phyloP scores from a whole-genome alignment of 192 early-diverging fungal genomes.

The Lunasporangiospora selenospora region DNA sequence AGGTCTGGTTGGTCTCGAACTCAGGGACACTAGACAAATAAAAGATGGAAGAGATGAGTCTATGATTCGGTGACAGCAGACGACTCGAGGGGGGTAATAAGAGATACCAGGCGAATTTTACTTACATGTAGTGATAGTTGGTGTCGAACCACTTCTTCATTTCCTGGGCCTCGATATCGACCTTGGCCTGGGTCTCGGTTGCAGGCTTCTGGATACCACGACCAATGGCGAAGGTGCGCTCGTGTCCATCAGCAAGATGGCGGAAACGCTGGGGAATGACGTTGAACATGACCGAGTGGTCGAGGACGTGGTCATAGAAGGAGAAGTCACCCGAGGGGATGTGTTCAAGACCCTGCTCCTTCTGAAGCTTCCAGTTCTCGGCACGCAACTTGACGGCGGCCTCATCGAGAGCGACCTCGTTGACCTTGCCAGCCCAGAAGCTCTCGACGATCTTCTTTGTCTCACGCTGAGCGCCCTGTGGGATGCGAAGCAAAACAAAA shows the following conservation, averaged over 20 bases:
- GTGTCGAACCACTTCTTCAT: constrained; percentile 99
- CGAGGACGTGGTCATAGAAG: constrained; percentile 93
- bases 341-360: constrained; percentile 68
- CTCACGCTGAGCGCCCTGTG: constrained; percentile 87
- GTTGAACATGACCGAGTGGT: constrained; percentile 66
- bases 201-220: constrained; percentile 86
- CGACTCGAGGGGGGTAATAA: neutral
- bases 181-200: constrained; percentile 65
- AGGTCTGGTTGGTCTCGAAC: constrained; percentile 77
- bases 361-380: constrained; percentile 80
- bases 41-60: neutral
- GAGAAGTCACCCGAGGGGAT: constrained; percentile 96
- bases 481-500: constrained; percentile 1
- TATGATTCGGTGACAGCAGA: constrained; percentile 7
- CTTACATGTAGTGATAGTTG: constrained; percentile 83
- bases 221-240: constrained; percentile 97
- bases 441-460: constrained; percentile 95
- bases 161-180: constrained; percentile 95
- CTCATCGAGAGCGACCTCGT: constrained; percentile 68
- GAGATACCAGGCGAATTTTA: neutral
- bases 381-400: constrained; percentile 68
- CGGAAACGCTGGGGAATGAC: constrained; percentile 75
- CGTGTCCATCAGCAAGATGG: constrained; percentile 60
- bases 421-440: constrained; percentile 92
- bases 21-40: constrained; percentile 86